These are phyloP conservation scores for Ampelocalamus luodianensis DNA, from an alignment of 176 grass and related monocot species.

Conservation along the genomic window DNA sequence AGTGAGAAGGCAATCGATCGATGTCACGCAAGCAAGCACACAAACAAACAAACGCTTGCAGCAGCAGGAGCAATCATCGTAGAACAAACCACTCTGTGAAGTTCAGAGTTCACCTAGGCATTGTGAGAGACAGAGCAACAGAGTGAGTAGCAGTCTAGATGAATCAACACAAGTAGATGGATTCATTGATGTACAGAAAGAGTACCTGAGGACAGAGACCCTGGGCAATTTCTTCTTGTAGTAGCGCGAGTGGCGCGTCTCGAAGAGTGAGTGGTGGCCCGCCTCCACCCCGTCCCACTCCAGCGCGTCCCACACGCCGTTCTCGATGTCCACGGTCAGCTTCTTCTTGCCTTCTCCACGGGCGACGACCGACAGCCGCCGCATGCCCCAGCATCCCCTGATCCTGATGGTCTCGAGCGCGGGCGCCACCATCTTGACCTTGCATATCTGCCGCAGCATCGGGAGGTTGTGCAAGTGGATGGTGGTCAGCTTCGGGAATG, in stretches of 20 bases:
- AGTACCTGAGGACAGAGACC: background rate
- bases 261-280: background rate
- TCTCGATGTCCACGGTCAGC: conserved; percentile 5
- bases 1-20: background rate
- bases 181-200: too few relatives aligned
- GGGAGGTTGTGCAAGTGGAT: conserved; percentile 40
- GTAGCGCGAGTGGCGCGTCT: conserved; percentile 3
- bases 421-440: background rate
- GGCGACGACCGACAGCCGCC: background rate
- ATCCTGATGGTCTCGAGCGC: background rate
- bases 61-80: background rate
- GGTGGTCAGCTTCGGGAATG: conserved; percentile 17
- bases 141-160: too few relatives aligned
- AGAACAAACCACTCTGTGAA: too few relatives aligned
- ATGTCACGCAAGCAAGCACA: too few relatives aligned
- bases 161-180: too few relatives aligned
- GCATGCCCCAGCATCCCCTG: conserved; percentile 29
- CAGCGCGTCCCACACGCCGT: conserved; percentile 21
- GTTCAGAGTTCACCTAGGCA: conserved; percentile 19
- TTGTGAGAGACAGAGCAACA: background rate
- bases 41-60: background rate
- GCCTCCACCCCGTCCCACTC: conserved; percentile 21
- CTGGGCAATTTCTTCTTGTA: conserved; percentile 24
- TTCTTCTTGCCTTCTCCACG: background rate
- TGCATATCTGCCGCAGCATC: background rate